Evolutionary conservation across 2,329 filamentous ascomycete genomes (phyloP).

Genomic region (Colletotrichum karsti): DNA sequence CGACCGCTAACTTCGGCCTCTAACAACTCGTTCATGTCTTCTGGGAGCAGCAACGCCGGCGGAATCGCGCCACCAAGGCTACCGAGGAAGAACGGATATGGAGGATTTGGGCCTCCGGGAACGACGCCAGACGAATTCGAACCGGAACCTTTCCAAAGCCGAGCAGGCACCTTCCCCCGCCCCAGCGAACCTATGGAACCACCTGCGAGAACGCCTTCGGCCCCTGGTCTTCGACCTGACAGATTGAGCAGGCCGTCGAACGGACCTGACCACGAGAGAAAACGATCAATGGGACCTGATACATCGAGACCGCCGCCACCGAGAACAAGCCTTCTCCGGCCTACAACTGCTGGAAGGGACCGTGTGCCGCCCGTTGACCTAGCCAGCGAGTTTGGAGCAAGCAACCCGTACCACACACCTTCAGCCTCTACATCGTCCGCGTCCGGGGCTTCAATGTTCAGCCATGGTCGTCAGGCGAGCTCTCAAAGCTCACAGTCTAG

Average conservation of each 20-base stretch:
- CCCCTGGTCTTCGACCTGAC: constrained; percentile 52
- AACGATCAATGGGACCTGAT: constrained; percentile 56
- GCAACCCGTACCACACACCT: constrained; percentile 71
- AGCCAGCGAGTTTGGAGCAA: constrained; percentile 66
- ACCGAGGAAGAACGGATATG: constrained; percentile 63
- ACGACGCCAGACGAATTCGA: constrained; percentile 46
- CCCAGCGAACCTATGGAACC: constrained; percentile 44
- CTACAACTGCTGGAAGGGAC: constrained; percentile 47
- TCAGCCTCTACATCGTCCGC: constrained; percentile 74
- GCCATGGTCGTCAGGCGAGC: constrained; percentile 65
- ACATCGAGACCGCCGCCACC: constrained; percentile 63
- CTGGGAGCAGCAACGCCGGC: constrained; percentile 22
- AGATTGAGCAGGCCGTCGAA: constrained; percentile 39
- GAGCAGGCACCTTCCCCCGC: constrained; percentile 64
- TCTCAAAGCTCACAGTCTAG: constrained; percentile 69
- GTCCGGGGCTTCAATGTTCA: constrained; percentile 70
- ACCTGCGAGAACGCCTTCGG: constrained; percentile 56
- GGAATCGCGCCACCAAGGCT: constrained; percentile 45
- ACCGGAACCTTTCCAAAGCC: constrained; percentile 47
- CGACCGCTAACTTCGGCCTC: constrained; percentile 41
- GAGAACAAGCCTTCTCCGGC: constrained; percentile 56
- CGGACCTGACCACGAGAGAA: constrained; percentile 36
- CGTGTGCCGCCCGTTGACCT: constrained; percentile 60
- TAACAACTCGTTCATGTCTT: constrained; percentile 34
- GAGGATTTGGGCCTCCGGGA: constrained; percentile 62